Conservation (phyloP, 208 protist genomes). For the Naegleria fowleri region DNA sequence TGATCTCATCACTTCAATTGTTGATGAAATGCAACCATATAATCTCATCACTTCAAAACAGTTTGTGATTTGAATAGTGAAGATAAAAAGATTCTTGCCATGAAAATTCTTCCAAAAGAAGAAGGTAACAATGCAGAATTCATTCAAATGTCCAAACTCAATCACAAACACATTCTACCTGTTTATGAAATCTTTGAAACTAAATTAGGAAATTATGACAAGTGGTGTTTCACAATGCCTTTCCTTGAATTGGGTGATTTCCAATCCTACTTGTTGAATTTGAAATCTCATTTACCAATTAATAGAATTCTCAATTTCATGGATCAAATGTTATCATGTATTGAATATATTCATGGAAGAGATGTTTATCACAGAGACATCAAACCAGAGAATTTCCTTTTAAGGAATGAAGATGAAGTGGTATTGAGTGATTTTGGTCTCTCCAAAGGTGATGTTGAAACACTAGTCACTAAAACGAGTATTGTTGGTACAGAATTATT, state of each 20-base stretch:
- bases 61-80: not conserved
- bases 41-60: too few species aligned
- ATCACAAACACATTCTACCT: not conserved
- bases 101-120: not conserved
- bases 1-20: too few species aligned
- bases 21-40: too few species aligned
- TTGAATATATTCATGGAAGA: not conserved
- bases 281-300: not conserved
- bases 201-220: not conserved
- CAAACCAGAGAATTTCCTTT: conserved; percentile 22
- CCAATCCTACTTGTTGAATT: not conserved
- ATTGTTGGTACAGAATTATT: not conserved
- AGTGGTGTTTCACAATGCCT: not conserved
- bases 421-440: conserved; percentile 27
- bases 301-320: not conserved
- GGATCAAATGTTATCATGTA: not conserved
- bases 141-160: not conserved
- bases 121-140: not conserved
- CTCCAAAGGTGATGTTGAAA: not conserved
- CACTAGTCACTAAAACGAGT: not conserved
- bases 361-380: conserved; percentile 11
- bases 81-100: not conserved
- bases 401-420: not conserved
- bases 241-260: not conserved
- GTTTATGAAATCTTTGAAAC: not conserved